Evolutionary conservation across 2,329 filamentous ascomycete species (phyloP), one percentile per base, ranked within the genome.

Genomic region (Neocucurbitaria cava): DNA sequence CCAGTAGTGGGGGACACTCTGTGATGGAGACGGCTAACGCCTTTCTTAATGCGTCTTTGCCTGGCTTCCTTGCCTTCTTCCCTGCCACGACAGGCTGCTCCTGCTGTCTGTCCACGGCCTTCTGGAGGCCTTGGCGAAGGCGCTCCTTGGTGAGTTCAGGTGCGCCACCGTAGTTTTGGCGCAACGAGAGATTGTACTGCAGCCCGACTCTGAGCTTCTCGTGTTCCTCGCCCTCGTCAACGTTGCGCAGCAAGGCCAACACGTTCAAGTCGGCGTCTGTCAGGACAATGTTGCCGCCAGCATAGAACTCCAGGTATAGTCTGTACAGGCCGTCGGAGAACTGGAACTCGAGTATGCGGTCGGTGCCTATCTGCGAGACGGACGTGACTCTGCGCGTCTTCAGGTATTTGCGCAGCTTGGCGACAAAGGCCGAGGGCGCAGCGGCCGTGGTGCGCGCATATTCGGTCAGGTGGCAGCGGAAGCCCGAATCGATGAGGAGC

Each of bases 231-330:
- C 89, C 90, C 65, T 92, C 90, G 4, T 86, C 81, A 1, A 98
- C 94, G 59, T 89, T 88, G 50, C 95, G 87, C 63, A 95, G 81
- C 18, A 99, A 78, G 0, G 90, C 87, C 31, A 98, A 75, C 50
- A 98, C 93, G 59, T 89, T 95, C 47, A 93, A 80, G 21, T 96
- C 88, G 46, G 83, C 84, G 71, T 98, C 92, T 2, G 95, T 96
- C 48, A 99, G 82, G 57, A 99, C 91, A 56, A 99, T 89, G 72
- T 99, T 99, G 41, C 95, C 95, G 47, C 91, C 90, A 1, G 95
- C 94, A 73, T 96, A 99, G 79, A 99, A 99, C 77, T 99, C 95
- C 24, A 99, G 80, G 72, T 92, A 97, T 20, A 99, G 76, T 38
- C 89, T 84, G 72, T 96, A 97, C 64, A 88, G 84, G 10, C 95